Evolutionary conservation across 805 yeast genomes (phyloP).

Genomic region (Candida suzukii): DNA sequence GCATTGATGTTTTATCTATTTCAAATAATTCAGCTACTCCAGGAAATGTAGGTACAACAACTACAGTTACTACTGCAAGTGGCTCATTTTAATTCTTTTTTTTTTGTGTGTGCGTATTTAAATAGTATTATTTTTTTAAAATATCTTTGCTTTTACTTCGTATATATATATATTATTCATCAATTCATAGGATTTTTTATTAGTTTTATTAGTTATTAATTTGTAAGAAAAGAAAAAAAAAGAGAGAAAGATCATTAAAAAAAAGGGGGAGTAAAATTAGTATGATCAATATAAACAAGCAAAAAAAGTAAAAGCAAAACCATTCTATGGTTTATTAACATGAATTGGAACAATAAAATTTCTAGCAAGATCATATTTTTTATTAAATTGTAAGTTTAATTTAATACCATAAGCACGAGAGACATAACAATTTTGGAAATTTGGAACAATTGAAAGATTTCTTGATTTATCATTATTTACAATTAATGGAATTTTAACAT

Average conservation of each 20-base stretch:
- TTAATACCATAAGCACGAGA: conserved; percentile 43
- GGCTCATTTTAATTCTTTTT: too few species aligned
- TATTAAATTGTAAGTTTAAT: conserved; percentile 8
- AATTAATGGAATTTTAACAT: conserved; percentile 5
- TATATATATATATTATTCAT: too few species aligned
- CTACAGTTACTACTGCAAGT: too few species aligned
- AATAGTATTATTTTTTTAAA: too few species aligned
- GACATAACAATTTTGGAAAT: conserved; percentile 57
- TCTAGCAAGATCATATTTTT: neutral
- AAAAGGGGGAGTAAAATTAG: neutral
- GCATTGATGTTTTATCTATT: too few species aligned
- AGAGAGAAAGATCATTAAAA: neutral
- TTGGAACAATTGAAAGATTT: conserved; percentile 47
- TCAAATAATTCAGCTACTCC: too few species aligned
- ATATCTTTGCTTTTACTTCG: too few species aligned
- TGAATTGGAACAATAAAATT: conserved; percentile 4
- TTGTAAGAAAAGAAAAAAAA: neutral
- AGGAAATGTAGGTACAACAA: too few species aligned
- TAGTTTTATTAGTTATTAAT: too few species aligned
- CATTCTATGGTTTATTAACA: neutral
- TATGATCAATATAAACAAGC: neutral
- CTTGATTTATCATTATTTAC: conserved; percentile 19
- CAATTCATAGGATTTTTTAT: too few species aligned
- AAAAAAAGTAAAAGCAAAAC: too few species aligned
- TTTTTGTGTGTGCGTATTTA: too few species aligned